Conservation (phyloP, 306 rosid genomes). For the Quercus berberidifolia region DNA sequence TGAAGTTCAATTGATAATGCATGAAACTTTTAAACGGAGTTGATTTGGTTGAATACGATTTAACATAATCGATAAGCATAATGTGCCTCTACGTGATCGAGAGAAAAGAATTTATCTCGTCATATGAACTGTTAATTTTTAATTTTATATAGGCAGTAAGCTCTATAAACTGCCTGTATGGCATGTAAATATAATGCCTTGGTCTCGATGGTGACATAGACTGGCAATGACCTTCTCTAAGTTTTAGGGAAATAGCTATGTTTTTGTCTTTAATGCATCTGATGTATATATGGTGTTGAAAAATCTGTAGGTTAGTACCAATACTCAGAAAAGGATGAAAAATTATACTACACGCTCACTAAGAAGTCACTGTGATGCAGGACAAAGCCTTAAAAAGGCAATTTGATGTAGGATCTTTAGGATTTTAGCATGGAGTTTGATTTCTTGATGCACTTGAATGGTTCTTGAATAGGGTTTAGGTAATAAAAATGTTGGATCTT, state of each 20-base stretch:
- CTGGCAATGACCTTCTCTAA: background rate
- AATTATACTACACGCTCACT: background rate
- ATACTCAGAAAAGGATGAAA: background rate
- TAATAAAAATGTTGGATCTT: too few relatives aligned
- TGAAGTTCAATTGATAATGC: background rate
- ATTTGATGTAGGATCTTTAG: too few relatives aligned
- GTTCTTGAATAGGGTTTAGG: too few relatives aligned
- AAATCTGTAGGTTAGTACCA: background rate
- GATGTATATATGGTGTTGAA: background rate
- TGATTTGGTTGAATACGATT: conserved; percentile 10
- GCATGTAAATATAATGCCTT: background rate
- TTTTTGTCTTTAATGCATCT: background rate
- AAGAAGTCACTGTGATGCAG: background rate
- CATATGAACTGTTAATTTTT: background rate
- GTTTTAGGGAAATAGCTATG: background rate
- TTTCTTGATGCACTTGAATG: too few relatives aligned
- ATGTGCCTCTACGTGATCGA: background rate
- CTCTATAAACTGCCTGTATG: background rate
- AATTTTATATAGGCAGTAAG: background rate
- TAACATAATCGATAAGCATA: background rate
- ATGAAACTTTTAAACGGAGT: background rate
- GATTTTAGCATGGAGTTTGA: too few relatives aligned
- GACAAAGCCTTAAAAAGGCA: too few relatives aligned
- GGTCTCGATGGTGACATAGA: background rate
- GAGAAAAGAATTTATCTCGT: background rate